Evolutionary conservation across 1,284 basidiomycete species (phyloP), one percentile per base, ranked within the genome.

Genomic region (Cutaneotrichosporon spelunceum): DNA sequence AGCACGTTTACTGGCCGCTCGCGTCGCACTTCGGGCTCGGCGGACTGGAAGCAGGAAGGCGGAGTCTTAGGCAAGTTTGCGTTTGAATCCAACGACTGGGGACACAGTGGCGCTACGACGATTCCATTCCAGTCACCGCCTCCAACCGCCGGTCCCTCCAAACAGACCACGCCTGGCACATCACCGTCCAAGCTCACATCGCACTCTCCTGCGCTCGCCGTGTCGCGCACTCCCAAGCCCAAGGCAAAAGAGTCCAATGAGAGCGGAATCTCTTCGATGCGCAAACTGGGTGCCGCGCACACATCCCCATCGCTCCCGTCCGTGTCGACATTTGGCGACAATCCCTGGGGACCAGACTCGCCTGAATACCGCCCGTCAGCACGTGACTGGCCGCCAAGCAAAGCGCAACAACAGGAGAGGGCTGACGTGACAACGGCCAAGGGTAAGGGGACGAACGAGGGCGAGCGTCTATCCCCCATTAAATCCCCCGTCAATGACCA

Each of bases 1-100:
- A 63, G 61, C 52, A 63, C 64, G 2, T 63, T 63, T 23, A 64
- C 60, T 3, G 63, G 55, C 1, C 39, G 44, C 13, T 62, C 63
- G 4, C 50, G 52, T 3, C 50, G 33, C 10, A 62, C 55, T 21
- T 27, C 39, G 2, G 56, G 33, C 4, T 63, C 61, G 2, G 16
- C 21, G 16, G 54, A 62, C 21, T 66, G 65, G 65, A 62, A 53
- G 27, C 42, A 60, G 36, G 62, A 64, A 14, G 65, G 65, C 24
- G 65, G 65, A 2, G 58, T 64, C 5, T 30, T 66, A 6, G 65
- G 65, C 33, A 62, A 64, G 59, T 56, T 66, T 26, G 34, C 36
- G 14, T 66, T 66, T 42, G 65, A 66, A 45, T 36, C 29, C 21
- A 34, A 54, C 39, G 60, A 57, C 60, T 56, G 55, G 59, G 59